Percentiles rank a stretch among this genome's conserved stretches.
Conservation (phyloP, 2,329 filamentous ascomycete species). For the Penicillium sp. region DNA sequence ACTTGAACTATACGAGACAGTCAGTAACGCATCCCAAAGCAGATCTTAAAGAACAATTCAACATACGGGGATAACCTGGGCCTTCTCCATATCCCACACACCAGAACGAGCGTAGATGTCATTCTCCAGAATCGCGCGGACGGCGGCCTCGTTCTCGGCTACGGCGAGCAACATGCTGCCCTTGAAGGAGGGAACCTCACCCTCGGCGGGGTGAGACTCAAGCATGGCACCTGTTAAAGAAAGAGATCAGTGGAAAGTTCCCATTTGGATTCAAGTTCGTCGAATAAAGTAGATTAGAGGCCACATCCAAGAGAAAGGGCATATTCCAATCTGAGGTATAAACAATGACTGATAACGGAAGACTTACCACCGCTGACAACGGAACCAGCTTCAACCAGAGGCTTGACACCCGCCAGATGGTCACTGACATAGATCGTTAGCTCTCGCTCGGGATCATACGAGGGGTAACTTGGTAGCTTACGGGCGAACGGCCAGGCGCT, state of each 20-base stretch:
- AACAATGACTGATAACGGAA: neutral
- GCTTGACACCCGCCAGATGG: constrained; percentile 61
- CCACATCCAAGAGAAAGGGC: neutral
- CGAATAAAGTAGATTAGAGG: neutral
- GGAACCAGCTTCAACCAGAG: constrained; percentile 55
- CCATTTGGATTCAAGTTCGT: neutral
- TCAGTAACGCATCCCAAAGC: constrained; percentile 3
- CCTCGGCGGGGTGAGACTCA: constrained; percentile 64
- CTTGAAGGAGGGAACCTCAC: constrained; percentile 64
- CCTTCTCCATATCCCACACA: constrained; percentile 79
- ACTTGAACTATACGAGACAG: constrained; percentile 29
- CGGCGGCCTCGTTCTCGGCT: constrained; percentile 69
- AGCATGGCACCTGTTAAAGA: constrained; percentile 62
- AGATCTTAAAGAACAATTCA: neutral
- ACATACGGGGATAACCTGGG: constrained; percentile 43
- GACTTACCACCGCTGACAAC: constrained; percentile 66
- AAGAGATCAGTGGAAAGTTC: neutral
- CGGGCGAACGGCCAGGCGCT: constrained; percentile 56
- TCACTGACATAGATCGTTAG: constrained; percentile 29
- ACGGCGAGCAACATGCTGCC: constrained; percentile 70
- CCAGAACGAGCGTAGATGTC: constrained; percentile 72
- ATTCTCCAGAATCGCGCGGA: constrained; percentile 63
- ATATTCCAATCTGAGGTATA: neutral
- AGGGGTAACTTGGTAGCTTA: constrained; percentile 21
- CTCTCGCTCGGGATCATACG: neutral